phyloP scores from a whole-genome alignment of 345 rosid species.

The Eucalyptus virginea region DNA sequence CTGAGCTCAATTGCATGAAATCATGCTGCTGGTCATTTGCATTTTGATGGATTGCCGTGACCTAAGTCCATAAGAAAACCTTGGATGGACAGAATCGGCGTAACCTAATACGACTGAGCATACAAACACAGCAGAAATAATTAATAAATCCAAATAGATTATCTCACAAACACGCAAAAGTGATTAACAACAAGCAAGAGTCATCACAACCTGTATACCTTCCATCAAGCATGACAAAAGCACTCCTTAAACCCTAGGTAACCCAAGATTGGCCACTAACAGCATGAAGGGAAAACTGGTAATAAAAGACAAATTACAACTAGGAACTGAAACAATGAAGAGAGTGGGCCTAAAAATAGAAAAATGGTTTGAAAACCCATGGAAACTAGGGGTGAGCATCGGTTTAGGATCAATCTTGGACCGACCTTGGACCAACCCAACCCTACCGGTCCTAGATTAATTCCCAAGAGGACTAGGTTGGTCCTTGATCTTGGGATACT shows the following conservation, averaged over 20 bases:
- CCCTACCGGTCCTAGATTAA: no score
- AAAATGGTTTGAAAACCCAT: neutral
- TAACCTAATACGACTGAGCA: neutral
- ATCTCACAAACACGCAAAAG: neutral
- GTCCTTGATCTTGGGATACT: no score
- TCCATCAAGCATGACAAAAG: neutral
- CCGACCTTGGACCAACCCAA: rapidly evolving
- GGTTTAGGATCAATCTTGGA: no score
- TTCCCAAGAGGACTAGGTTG: no score
- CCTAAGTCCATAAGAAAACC: neutral
- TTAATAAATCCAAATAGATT: neutral
- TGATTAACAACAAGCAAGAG: neutral
- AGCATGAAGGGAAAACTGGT: neutral
- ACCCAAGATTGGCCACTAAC: neutral
- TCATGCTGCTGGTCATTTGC: neutral
- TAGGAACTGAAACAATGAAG: neutral
- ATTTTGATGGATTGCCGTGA: neutral
- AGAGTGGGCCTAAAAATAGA: neutral
- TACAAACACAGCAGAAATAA: neutral
- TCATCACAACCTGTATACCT: neutral
- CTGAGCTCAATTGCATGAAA: neutral
- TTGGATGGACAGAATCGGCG: neutral
- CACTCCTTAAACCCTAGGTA: neutral
- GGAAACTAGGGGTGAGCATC: neutral
- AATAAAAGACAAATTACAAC: neutral